Base-by-base conservation (phyloP, 495 filamentous ascomycete species). In the Penicillium pancosmium region DNA sequence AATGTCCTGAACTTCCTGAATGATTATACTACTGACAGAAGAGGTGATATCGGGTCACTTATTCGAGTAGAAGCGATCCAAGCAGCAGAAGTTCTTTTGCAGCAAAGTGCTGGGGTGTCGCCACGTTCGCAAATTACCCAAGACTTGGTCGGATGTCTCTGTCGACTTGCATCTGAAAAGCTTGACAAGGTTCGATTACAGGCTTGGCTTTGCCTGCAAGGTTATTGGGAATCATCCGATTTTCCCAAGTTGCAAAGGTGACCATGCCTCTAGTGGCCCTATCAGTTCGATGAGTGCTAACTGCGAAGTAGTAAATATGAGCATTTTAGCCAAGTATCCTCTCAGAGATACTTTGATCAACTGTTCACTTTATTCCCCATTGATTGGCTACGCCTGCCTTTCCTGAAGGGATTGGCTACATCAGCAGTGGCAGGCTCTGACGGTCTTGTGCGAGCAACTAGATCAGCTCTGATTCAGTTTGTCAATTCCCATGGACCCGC, bases 21-120 rank as follows among this genome's bases (percentile, higher is more conserved):
- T 54, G 93, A 99, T 67, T 97, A 98, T 62, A 92, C 90, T 0
- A 90, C 89, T 10, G 92, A 90, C 63, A 82, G 89, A 41, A 81
- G 91, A 9, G 95, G 94, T 12, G 94, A 99, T 66, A 80, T 97
- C 54, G 94, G 94, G 4, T 95, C 91, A 2, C 82, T 89, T 31
- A 88, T 93, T 12, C 80, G 94, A 12, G 66, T 91, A 13, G 89
- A 92, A 65, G 93, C 90, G 31, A 80, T 97, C 19, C 80, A 82
- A 61, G 87, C 86, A 2, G 80, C 83, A 1, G 76, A 72, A 34
- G 58, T 66, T 35, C 52, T 75, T 48, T 57, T 78, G 27, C 61
- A 70, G 10, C 73, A 48, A 40, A 58, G 65, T 18, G 46, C 59
- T 4, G 44, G 35, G 11, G 16, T 52, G 23, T 13, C 52, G 36